A percentile compares a stretch with the other conserved stretches of the same genome.
Conservation (phyloP, 2,329 filamentous ascomycete genomes). For the Exserohilum rostratum region DNA sequence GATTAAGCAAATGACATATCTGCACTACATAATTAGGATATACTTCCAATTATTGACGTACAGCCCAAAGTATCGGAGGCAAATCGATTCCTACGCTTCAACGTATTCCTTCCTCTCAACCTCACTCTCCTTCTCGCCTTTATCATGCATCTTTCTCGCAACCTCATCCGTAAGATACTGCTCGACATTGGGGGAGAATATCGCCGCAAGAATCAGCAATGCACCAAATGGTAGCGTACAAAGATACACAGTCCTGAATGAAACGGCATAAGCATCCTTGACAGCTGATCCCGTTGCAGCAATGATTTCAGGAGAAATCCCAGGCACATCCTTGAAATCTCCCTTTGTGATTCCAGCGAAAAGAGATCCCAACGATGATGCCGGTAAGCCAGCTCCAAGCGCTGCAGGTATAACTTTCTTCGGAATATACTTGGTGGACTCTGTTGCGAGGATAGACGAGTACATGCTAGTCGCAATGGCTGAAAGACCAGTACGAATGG, state of each 20-base stretch:
- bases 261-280: slow-evolving; percentile 52
- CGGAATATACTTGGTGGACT: slow-evolving; percentile 35
- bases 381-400: slow-evolving; percentile 31
- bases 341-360: slow-evolving; percentile 31
- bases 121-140: slow-evolving; percentile 15
- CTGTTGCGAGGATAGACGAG: slow-evolving; percentile 38
- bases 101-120: slow-evolving; percentile 23
- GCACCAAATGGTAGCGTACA: slow-evolving; percentile 46
- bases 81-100: slow-evolving; percentile 16
- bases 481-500: slow-evolving; percentile 35
- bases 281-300: slow-evolving; percentile 43
- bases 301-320: slow-evolving; percentile 33
- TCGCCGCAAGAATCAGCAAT: slow-evolving; percentile 46
- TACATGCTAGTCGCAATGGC: slow-evolving; percentile 40
- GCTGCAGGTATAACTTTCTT: slow-evolving; percentile 35
- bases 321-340: slow-evolving; percentile 33
- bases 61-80: too few relatives aligned
- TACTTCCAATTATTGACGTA: too few relatives aligned
- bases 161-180: slow-evolving; percentile 53
- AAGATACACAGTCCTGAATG: slow-evolving; percentile 56
- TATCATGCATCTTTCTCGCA: slow-evolving; percentile 51
- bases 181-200: slow-evolving; percentile 53
- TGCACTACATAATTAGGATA: too few relatives aligned
- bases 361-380: slow-evolving; percentile 26
- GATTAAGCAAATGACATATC: too few relatives aligned